Conservation (phyloP, 1,284 basidiomycete species). For the Ceratobasidium sp. region DNA sequence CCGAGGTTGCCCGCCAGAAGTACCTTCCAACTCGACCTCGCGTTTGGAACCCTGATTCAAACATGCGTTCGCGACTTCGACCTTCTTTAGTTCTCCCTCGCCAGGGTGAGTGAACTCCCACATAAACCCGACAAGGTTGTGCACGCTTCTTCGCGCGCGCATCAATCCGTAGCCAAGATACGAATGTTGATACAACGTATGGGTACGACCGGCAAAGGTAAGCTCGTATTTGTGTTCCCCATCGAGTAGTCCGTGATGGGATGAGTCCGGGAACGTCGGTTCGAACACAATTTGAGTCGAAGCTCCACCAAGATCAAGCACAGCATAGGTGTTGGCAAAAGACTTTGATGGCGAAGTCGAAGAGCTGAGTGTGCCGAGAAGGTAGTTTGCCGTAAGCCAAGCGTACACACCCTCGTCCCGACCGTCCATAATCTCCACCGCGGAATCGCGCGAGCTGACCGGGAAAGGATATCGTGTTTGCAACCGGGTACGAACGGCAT, state of each 20-base stretch:
- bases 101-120: conserved; percentile 56
- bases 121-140: conserved; percentile 90
- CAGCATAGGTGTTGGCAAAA: conserved; percentile 75
- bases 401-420: conserved; percentile 97
- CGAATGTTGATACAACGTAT: conserved; percentile 91
- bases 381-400: conserved; percentile 98
- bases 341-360: conserved; percentile 53
- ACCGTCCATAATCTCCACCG: conserved; percentile 93
- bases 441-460: conserved; percentile 58
- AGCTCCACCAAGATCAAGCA: conserved; percentile 95
- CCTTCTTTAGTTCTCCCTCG: conserved; percentile 42
- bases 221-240: conserved; percentile 96
- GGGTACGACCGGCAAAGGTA: conserved; percentile 71
- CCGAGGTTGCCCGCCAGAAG: conserved; percentile 51
- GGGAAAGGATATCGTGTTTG: conserved; percentile 76
- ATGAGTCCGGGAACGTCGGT: conserved; percentile 66
- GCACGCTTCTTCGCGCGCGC: conserved; percentile 85
- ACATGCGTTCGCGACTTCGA: conserved; percentile 77
- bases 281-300: conserved; percentile 99
- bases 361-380: conserved; percentile 75
- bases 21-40: conserved; percentile 68
- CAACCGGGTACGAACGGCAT: conserved; percentile 74
- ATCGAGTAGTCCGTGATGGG: conserved; percentile 65
- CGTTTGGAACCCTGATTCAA: conserved; percentile 72
- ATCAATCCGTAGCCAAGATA: conserved; percentile 97